phyloP scores from a whole-genome alignment of 768 basidiomycete genomes.

The Pholiota molesta region DNA sequence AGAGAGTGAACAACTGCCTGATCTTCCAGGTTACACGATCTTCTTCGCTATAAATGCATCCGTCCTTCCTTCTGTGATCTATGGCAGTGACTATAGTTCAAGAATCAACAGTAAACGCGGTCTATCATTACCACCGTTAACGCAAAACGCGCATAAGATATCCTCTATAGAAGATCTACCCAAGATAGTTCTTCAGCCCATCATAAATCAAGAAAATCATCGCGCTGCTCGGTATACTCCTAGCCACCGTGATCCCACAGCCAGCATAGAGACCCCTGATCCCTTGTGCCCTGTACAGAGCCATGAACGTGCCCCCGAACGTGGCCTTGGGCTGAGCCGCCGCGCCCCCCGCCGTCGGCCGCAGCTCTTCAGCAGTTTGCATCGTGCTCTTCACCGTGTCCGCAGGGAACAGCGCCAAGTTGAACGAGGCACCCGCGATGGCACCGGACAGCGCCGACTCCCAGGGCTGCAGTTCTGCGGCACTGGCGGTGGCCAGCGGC shows the following conservation, averaged over 20 bases:
- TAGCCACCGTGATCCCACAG: slow-evolving; percentile 83
- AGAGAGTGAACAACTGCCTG: too few relatives aligned
- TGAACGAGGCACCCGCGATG: slow-evolving; percentile 77
- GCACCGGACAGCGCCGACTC: slow-evolving; percentile 84
- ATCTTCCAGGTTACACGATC: too few relatives aligned
- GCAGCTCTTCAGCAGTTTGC: slow-evolving; percentile 86
- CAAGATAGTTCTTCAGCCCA: slow-evolving; percentile 52
- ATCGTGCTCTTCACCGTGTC: slow-evolving; percentile 91
- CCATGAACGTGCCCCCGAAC: slow-evolving; percentile 61
- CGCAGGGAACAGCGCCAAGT: slow-evolving; percentile 84
- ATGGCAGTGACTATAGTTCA: background rate
- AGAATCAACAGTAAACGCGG: background rate
- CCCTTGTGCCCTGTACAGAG: slow-evolving; percentile 76
- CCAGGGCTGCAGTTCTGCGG: slow-evolving; percentile 52
- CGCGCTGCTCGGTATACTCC: slow-evolving; percentile 84
- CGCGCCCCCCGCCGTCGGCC: slow-evolving; percentile 35
- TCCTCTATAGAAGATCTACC: slow-evolving; percentile 16
- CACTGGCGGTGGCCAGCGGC: background rate
- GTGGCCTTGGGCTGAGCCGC: slow-evolving; percentile 38
- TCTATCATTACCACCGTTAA: too few relatives aligned
- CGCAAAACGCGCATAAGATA: too few relatives aligned
- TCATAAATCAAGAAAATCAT: slow-evolving; percentile 92
- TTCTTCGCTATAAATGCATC: too few relatives aligned
- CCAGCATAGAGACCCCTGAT: slow-evolving; percentile 83
- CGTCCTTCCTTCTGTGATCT: too few relatives aligned